A percentile compares a stretch with the other conserved stretches of the same genome.
Conservation (phyloP, 2,329 filamentous ascomycete species). For the Penicillium sp. region DNA sequence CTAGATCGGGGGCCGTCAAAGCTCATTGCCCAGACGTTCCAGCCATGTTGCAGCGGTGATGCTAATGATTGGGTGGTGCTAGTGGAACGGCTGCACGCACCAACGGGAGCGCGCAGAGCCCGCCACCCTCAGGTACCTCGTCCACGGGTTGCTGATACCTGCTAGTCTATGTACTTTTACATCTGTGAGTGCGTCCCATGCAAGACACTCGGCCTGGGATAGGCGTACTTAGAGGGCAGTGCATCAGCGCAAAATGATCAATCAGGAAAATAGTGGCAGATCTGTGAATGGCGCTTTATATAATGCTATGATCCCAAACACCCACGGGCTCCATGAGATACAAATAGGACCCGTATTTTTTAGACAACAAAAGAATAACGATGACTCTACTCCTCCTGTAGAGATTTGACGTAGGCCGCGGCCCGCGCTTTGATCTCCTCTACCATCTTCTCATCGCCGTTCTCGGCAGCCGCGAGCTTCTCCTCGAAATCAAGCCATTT, state of each 20-base stretch:
- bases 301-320: constrained; percentile 27
- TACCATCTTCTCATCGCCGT: constrained; percentile 66
- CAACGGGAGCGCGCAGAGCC: background rate
- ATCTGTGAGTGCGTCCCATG: too few relatives aligned
- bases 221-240: too few relatives aligned
- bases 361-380: constrained; percentile 1
- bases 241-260: too few relatives aligned
- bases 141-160: too few relatives aligned
- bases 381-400: constrained; percentile 30
- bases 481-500: constrained; percentile 89
- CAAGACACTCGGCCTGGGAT: too few relatives aligned
- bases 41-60: constrained; percentile 12
- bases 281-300: constrained; percentile 26
- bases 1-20: background rate
- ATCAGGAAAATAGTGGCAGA: constrained; percentile 11
- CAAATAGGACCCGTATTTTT: constrained; percentile 11
- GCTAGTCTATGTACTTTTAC: too few relatives aligned
- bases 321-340: constrained; percentile 19
- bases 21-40: constrained; percentile 5
- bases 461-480: constrained; percentile 44
- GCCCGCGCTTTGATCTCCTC: constrained; percentile 70
- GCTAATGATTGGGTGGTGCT: constrained; percentile 12
- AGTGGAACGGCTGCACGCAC: background rate
- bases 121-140: background rate
- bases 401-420: constrained; percentile 62